Conservation (phyloP, 2,329 filamentous ascomycete species). For the Aspergillus tamarii region DNA sequence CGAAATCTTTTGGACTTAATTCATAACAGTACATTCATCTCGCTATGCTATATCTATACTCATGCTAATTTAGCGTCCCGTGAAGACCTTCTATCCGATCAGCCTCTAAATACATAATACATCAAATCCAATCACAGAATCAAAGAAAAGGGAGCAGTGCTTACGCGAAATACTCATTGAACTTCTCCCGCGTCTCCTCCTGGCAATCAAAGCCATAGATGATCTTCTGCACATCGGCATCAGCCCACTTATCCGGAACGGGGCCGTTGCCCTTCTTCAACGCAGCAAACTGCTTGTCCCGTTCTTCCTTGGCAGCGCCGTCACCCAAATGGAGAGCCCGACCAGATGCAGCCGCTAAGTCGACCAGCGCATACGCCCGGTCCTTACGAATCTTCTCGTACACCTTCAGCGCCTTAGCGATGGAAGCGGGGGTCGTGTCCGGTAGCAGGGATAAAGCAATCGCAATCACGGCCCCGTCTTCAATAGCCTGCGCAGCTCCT, state of each 20-base stretch:
- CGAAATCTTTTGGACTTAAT: too few relatives aligned
- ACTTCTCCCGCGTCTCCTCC: constrained; percentile 54
- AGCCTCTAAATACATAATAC: constrained; percentile 6
- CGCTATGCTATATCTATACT: neutral
- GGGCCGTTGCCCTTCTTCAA: constrained; percentile 54
- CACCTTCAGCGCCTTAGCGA: constrained; percentile 57
- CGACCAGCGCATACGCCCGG: constrained; percentile 60
- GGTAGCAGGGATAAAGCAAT: constrained; percentile 56
- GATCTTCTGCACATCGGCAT: constrained; percentile 68
- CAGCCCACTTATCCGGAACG: constrained; percentile 68
- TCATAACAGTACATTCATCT: neutral
- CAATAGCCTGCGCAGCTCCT: constrained; percentile 67
- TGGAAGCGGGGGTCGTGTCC: constrained; percentile 48
- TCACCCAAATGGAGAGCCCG: constrained; percentile 60
- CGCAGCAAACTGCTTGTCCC: constrained; percentile 60
- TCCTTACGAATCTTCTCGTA: constrained; percentile 62
- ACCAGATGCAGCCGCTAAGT: constrained; percentile 59
- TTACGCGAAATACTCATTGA: constrained; percentile 27
- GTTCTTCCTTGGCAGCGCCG: constrained; percentile 61
- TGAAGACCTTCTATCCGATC: constrained; percentile 3
- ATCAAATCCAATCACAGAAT: neutral
- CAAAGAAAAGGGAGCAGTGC: constrained; percentile 6
- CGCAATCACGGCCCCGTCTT: constrained; percentile 62
- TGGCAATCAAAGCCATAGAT: constrained; percentile 68
- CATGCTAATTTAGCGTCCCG: constrained; percentile 5